phyloP scores from a whole-genome alignment of 73 alveolate species.

The Blepharisma stoltei region DNA sequence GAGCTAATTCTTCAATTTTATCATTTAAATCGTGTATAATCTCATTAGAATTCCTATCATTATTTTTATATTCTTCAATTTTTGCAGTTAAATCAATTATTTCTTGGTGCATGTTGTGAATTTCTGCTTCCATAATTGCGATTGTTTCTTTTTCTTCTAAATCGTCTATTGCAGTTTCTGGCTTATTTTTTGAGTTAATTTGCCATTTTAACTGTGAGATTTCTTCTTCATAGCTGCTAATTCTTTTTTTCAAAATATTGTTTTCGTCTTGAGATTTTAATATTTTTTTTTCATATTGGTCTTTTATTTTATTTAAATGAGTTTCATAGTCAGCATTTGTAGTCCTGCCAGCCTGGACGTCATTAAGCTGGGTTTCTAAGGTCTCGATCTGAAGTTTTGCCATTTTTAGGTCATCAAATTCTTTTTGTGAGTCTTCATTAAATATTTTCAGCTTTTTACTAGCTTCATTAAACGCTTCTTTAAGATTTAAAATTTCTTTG shows the following conservation, averaged over 20 bases:
- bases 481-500: not conserved
- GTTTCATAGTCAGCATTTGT: conserved; percentile 19
- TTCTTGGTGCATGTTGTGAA: not conserved
- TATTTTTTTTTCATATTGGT: conserved; percentile 5
- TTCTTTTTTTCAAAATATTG: not conserved
- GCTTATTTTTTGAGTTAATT: not conserved
- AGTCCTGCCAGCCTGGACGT: not conserved
- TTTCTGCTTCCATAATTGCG: not conserved
- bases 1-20: not conserved
- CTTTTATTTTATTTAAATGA: not conserved
- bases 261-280: not conserved
- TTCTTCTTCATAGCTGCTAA: not conserved
- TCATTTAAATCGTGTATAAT: not conserved
- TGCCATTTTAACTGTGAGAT: not conserved
- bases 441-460: not conserved
- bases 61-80: not conserved
- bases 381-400: not conserved
- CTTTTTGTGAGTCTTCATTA: not conserved
- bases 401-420: not conserved
- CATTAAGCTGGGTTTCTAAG: not conserved
- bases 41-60: not conserved
- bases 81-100: not conserved
- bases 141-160: conserved; percentile 19
- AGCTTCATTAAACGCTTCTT: not conserved
- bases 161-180: not conserved